These are phyloP conservation scores for Parastagonospora avenae DNA, from an alignment of 2,329 filamentous ascomycete genomes.

Conservation along the genomic window DNA sequence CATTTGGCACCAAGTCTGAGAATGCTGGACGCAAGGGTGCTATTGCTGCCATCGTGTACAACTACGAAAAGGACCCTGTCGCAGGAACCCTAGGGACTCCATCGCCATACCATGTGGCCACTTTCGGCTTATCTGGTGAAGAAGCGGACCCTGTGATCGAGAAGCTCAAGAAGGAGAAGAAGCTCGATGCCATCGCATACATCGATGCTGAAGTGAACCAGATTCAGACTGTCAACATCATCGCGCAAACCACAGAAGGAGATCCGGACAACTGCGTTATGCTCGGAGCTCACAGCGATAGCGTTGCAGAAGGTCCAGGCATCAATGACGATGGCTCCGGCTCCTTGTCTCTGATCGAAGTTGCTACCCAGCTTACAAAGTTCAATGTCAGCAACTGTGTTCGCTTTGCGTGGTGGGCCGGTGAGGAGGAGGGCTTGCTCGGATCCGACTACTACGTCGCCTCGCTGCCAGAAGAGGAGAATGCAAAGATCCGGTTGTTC, in stretches of 20 bases:
- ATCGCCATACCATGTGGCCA: conserved; percentile 64
- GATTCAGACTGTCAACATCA: conserved; percentile 54
- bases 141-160: conserved; percentile 61
- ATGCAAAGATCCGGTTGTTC: conserved; percentile 49
- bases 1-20: conserved; percentile 74
- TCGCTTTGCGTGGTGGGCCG: conserved; percentile 49
- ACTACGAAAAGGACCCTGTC: conserved; percentile 66
- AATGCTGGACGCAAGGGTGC: conserved; percentile 74
- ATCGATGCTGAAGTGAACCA: conserved; percentile 57
- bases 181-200: conserved; percentile 50
- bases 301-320: conserved; percentile 48
- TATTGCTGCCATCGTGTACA: conserved; percentile 74
- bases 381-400: conserved; percentile 49
- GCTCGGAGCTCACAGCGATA: conserved; percentile 50
- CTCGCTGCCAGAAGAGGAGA: conserved; percentile 40
- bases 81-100: conserved; percentile 72
- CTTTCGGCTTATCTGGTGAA: conserved; percentile 69
- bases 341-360: conserved; percentile 46
- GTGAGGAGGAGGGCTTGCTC: conserved; percentile 48
- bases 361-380: conserved; percentile 42
- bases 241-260: conserved; percentile 47
- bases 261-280: conserved; percentile 49
- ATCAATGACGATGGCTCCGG: conserved; percentile 52
- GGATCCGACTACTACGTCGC: conserved; percentile 49
- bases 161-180: conserved; percentile 58